Evolutionary conservation across 2,329 filamentous ascomycete genomes (phyloP), one percentile per base, ranked within the genome.

Genomic region (Exserohilum rostratum): DNA sequence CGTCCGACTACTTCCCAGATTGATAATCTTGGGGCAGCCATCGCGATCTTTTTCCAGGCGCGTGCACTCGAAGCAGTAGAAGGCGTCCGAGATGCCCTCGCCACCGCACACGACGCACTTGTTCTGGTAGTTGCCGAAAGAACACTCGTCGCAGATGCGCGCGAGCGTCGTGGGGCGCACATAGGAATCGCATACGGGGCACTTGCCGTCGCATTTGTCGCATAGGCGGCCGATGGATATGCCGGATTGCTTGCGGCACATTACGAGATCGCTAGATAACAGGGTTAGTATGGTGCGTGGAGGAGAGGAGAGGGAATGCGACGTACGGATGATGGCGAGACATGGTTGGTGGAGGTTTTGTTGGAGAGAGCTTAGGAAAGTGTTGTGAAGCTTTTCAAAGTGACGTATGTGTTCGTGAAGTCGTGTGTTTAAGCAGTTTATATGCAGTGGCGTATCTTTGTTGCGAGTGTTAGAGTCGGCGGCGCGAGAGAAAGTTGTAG

Each of bases 131-230:
- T 99, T 99, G 73, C 95, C 95, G 77, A 99, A 99, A 75, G 90
- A 93, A 83, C 95, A 99, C 80, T 99, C 95, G 82, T 99, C 95
- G 83, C 95, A 99, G 81, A 99, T 98, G 72, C 93, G 91, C 57
- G 96, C 95, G 53, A 98, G 88, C 7, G 95, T 98, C 25, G 95
- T 99, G 11, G 95, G 95, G 13, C 95, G 93, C 61, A 99, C 95
- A 85, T 99, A 99, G 58, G 91, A 96, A 77, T 99, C 95, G 86
- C 95, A 99, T 58, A 99, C 93, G 64, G 95, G 95, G 73, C 95
- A 99, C 82, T 99, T 99, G 78, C 95, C 95, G 81, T 99, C 95
- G 83, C 95, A 99, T 81, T 99, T 99, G 82, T 99, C 95, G 85
- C 95, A 99, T 74, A 99, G 90, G 53, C 95, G 93, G 75, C 95